A percentile compares a stretch with the other conserved stretches of the same genome.
These are phyloP conservation scores for Murraya paniculata DNA, from an alignment of 345 rosid species.

Conservation along the genomic window DNA sequence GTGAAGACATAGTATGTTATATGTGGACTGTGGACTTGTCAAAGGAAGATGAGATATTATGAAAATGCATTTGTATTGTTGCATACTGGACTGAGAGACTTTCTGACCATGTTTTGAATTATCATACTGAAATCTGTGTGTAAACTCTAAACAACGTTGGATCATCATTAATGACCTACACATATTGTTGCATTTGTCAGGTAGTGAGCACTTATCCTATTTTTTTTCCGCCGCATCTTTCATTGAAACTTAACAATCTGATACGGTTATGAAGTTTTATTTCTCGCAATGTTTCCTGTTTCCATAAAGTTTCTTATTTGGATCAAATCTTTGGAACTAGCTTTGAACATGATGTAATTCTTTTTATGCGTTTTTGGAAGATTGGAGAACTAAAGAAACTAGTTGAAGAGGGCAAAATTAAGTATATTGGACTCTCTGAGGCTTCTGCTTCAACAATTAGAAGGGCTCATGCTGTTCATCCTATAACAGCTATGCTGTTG, in stretches of 20 bases:
- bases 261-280: too few species aligned
- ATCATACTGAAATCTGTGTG: neutral
- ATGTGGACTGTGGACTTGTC: too few species aligned
- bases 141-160: neutral
- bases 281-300: neutral
- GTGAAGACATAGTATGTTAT: neutral
- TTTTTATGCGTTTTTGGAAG: constrained; percentile 11
- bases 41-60: neutral
- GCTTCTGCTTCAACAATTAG: constrained; percentile 78
- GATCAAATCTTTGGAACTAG: neutral
- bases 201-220: neutral
- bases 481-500: constrained; percentile 58
- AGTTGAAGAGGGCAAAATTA: constrained; percentile 74
- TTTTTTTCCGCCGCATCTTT: neutral
- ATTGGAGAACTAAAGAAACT: constrained; percentile 67
- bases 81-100: neutral
- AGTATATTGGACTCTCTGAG: constrained; percentile 64
- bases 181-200: neutral
- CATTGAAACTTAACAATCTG: constrained; percentile 1
- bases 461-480: constrained; percentile 78
- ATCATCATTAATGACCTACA: neutral
- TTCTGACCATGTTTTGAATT: neutral
- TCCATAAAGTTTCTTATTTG: neutral
- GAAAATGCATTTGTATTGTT: neutral
- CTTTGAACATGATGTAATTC: neutral